Conservation (phyloP, 2,329 filamentous ascomycete genomes). For the Pseudogymnoascus pannorum region DNA sequence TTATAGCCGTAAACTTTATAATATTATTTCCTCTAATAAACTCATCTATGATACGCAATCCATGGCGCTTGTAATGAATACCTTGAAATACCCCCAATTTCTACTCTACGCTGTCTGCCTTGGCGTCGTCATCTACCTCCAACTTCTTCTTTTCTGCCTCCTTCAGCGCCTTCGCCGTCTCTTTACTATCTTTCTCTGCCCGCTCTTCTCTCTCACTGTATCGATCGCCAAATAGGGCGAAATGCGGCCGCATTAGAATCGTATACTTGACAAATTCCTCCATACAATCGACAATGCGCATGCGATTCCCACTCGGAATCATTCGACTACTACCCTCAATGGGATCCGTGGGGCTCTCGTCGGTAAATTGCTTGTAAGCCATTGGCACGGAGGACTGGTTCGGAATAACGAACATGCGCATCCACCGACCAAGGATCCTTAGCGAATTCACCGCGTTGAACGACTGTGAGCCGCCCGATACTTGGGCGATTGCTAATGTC, state of each 20-base stretch:
- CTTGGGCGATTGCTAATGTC: slow-evolving; percentile 54
- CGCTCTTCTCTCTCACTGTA: slow-evolving; percentile 51
- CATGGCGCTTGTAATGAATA: not conserved
- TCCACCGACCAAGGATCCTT: slow-evolving; percentile 60
- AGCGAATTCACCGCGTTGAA: slow-evolving; percentile 62
- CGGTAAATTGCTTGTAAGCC: slow-evolving; percentile 56
- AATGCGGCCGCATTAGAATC: slow-evolving; percentile 54
- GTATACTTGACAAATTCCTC: slow-evolving; percentile 66
- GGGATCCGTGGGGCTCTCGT: slow-evolving; percentile 22
- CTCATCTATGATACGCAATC: not conserved
- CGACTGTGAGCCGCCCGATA: slow-evolving; percentile 56
- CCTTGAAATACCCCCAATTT: not conserved
- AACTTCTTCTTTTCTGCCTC: slow-evolving; percentile 90
- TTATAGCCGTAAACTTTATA: slow-evolving; percentile 34
- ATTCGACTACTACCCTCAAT: slow-evolving; percentile 40
- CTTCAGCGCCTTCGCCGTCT: slow-evolving; percentile 62
- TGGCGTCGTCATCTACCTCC: slow-evolving; percentile 52
- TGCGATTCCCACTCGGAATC: slow-evolving; percentile 48
- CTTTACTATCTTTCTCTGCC: slow-evolving; percentile 20
- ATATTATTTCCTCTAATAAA: not conserved
- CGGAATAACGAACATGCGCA: slow-evolving; percentile 61
- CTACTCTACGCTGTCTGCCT: not conserved
- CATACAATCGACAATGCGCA: slow-evolving; percentile 58
- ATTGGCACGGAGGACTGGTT: slow-evolving; percentile 59
- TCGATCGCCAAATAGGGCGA: slow-evolving; percentile 53